Base-by-base conservation (phyloP, 2,329 filamentous ascomycete genomes). In the Colletotrichum aenigma region DNA sequence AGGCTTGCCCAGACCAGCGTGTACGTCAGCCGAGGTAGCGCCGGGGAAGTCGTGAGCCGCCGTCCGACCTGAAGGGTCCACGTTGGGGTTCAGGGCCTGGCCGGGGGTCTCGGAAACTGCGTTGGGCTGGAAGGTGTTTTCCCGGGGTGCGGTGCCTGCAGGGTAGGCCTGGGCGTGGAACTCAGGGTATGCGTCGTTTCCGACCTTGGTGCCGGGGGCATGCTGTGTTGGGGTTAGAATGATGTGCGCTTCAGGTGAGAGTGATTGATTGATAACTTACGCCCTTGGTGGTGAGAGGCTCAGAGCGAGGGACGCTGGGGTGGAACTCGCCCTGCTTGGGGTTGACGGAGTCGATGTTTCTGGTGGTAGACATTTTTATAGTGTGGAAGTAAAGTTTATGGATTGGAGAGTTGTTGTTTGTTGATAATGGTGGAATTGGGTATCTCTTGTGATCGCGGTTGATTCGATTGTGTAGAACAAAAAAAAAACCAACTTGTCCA, bases 151-250 rank as follows among this genome's bases (percentile, higher is more conserved):
- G 5, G 91, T 90, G 75, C 94, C 94, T 0, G 93, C 84, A 1
- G 92, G 88, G 43, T 92, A 84, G 2, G 88, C 89, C 82, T 95
- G 78, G 28, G 91, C 89, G 79, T 89, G 86, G 86, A 94, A 95
- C 80, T 94, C 93, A 24, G 91, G 91, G 15, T 84, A 81, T 28
- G 85, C 85, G 69, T 93, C 92, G 78, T 91, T 90, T 79, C 90
- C 90, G 73, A 91, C 88, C 76, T 91, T 88, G 78, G 88, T 86
- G 68, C 93, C 93, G 5, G 90, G 89, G 81, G 91, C 87, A 83
- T 95, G 93, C 92, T 94, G 78, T 38, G n/a, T 36, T 68, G 52
- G 77, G 36, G 73, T 80, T 76, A 78, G 74, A 38, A 66, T 15
- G 43, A 48, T 48, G 43, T 48, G 16, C 24, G 28, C 12, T 52